phyloP scores from a whole-genome alignment of 805 yeast genomes.

The Clavispora carvajalis region DNA sequence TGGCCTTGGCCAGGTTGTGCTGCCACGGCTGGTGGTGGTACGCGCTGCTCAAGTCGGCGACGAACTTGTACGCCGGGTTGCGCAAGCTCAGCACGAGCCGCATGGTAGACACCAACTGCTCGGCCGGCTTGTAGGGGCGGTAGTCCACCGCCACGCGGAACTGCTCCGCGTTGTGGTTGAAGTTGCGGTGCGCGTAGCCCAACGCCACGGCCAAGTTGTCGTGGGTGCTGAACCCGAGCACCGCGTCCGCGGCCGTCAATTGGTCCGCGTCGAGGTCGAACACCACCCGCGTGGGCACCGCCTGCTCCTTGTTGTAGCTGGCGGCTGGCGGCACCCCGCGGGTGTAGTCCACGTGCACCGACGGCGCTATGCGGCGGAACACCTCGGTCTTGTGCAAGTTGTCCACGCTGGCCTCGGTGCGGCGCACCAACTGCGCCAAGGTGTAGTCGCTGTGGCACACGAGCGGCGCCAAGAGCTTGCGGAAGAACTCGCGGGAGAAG shows the following conservation, averaged over 20 bases:
- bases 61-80: slow-evolving; percentile 40
- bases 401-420: slow-evolving; percentile 26
- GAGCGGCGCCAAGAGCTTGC: slow-evolving; percentile 41
- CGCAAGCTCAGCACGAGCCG: slow-evolving; percentile 41
- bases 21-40: slow-evolving; percentile 46
- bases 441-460: slow-evolving; percentile 38
- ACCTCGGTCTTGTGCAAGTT: slow-evolving; percentile 41
- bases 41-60: slow-evolving; percentile 26
- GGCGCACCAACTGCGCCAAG: slow-evolving; percentile 34
- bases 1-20: slow-evolving; percentile 50
- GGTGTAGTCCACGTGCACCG: slow-evolving; percentile 37
- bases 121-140: slow-evolving; percentile 50
- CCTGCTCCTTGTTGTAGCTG: slow-evolving; percentile 32
- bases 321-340: slow-evolving; percentile 20
- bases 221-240: slow-evolving; percentile 32
- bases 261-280: slow-evolving; percentile 37
- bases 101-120: slow-evolving; percentile 42
- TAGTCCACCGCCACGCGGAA: slow-evolving; percentile 44
- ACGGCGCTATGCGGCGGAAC: slow-evolving; percentile 35
- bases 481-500: slow-evolving; percentile 43
- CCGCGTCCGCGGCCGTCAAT: slow-evolving; percentile 29
- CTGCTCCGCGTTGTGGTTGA: slow-evolving; percentile 47
- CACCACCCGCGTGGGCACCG: slow-evolving; percentile 42
- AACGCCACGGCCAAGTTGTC: slow-evolving; percentile 33
- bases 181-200: slow-evolving; percentile 38